phyloP scores from a whole-genome alignment of 2,329 filamentous ascomycete species.

The Xylariaceae sp. region DNA sequence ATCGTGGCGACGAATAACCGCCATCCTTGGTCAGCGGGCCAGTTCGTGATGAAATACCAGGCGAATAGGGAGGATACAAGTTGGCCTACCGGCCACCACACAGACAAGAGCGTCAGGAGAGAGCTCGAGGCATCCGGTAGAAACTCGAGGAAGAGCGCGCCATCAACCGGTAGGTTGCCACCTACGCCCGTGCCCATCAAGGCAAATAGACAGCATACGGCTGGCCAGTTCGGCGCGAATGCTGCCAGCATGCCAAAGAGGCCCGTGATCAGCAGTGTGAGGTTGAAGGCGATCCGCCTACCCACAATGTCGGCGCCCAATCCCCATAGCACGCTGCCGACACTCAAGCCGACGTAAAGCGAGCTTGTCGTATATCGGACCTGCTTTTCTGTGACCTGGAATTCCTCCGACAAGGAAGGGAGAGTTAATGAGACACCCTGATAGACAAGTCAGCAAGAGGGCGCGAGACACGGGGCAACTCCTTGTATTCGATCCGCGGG shows the following conservation, averaged over 20 bases:
- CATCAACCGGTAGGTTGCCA: conserved; percentile 34
- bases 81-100: conserved; percentile 85
- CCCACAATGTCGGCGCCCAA: conserved; percentile 74
- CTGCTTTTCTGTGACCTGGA: conserved; percentile 62
- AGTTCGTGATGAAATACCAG: conserved; percentile 71
- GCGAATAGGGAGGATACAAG: conserved; percentile 67
- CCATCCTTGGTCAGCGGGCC: conserved; percentile 69
- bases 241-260: conserved; percentile 69
- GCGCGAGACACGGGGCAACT: conserved; percentile 7
- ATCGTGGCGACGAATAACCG: conserved; percentile 68
- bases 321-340: conserved; percentile 79
- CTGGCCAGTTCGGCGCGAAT: conserved; percentile 63
- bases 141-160: conserved; percentile 79
- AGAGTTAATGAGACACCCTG: conserved; percentile 73
- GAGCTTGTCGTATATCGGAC: conserved; percentile 79
- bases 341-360: conserved; percentile 69
- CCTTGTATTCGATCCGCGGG: neutral
- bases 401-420: conserved; percentile 69
- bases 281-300: conserved; percentile 75
- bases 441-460: conserved; percentile 20
- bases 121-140: conserved; percentile 69
- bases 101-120: conserved; percentile 72
- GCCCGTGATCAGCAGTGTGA: conserved; percentile 69
- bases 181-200: conserved; percentile 26
- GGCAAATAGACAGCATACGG: conserved; percentile 44